These are phyloP conservation scores for Populus hybrid DNA, from an alignment of 441 rosid genomes.

Conservation along the genomic window DNA sequence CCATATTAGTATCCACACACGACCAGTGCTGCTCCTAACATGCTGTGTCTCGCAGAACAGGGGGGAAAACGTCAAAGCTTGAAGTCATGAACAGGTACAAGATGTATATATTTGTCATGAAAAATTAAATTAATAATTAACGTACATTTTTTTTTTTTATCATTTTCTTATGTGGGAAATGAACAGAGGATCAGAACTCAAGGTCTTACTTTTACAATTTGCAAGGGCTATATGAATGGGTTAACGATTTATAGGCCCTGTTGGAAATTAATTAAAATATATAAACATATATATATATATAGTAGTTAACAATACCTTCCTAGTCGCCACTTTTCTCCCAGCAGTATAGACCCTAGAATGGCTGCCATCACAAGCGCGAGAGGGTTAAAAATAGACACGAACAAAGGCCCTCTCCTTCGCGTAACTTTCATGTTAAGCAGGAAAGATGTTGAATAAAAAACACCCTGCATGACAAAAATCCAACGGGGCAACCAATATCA, in stretches of 20 bases:
- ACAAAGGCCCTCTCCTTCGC: background rate
- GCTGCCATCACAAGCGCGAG: background rate
- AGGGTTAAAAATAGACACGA: background rate
- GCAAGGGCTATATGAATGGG: background rate
- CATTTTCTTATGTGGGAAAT: background rate
- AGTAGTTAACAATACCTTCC: background rate
- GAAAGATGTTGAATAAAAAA: no score
- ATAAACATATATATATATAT: no score
- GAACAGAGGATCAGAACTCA: background rate
- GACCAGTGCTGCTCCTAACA: constrained; percentile 6
- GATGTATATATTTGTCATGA: no score
- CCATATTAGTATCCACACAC: constrained; percentile 8
- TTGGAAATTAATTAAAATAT: no score
- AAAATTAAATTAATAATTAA: no score
- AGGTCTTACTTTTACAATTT: background rate
- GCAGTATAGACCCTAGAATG: background rate
- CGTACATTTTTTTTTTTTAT: no score
- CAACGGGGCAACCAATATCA: no score
- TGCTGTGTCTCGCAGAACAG: no score
- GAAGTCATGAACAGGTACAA: no score
- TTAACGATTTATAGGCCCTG: background rate
- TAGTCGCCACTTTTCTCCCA: background rate
- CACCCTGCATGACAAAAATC: no score
- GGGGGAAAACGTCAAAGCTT: no score
- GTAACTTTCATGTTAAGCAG: no score